Conservation (phyloP, 2,329 filamentous ascomycete species). For the Chrysoporthe cubensis region DNA sequence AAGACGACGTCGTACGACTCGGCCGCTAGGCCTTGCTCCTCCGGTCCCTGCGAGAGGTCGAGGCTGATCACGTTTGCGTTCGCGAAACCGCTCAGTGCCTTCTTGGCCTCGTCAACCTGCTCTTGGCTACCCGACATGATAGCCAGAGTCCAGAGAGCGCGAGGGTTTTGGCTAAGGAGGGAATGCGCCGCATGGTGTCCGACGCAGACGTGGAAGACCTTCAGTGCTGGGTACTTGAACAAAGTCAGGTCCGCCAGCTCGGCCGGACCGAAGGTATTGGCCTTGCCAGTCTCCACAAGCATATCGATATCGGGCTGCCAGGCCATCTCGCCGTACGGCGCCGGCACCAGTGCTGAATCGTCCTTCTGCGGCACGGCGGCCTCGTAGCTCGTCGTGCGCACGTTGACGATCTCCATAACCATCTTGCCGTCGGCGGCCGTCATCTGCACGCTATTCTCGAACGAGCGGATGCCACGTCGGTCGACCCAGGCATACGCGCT, state of each 20-base stretch:
- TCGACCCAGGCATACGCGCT: constrained; percentile 32
- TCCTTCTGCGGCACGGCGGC: constrained; percentile 36
- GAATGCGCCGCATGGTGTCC: too few relatives aligned
- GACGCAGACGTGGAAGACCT: constrained; percentile 14
- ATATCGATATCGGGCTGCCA: constrained; percentile 36
- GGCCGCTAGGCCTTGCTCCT: too few relatives aligned
- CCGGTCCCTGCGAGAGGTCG: too few relatives aligned
- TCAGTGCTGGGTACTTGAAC: constrained; percentile 36
- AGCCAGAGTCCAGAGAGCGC: too few relatives aligned
- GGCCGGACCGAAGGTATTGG: neutral
- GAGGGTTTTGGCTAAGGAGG: too few relatives aligned
- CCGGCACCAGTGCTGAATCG: constrained; percentile 25
- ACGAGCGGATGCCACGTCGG: constrained; percentile 32
- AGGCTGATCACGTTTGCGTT: too few relatives aligned
- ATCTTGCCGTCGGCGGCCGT: constrained; percentile 34
- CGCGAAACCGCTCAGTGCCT: too few relatives aligned
- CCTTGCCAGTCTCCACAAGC: constrained; percentile 9
- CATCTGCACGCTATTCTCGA: constrained; percentile 32
- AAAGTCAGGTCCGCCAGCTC: constrained; percentile 31
- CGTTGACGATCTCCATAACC: constrained; percentile 36
- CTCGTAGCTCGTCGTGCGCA: constrained; percentile 36
- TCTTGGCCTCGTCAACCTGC: too few relatives aligned
- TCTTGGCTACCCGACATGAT: too few relatives aligned
- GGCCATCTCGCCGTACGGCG: constrained; percentile 35
- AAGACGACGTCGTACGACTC: too few relatives aligned